Evolutionary conservation across 371 early-diverging fungal species (phyloP), one percentile per base, ranked within the genome.

Genomic region (Nematocida sp.): DNA sequence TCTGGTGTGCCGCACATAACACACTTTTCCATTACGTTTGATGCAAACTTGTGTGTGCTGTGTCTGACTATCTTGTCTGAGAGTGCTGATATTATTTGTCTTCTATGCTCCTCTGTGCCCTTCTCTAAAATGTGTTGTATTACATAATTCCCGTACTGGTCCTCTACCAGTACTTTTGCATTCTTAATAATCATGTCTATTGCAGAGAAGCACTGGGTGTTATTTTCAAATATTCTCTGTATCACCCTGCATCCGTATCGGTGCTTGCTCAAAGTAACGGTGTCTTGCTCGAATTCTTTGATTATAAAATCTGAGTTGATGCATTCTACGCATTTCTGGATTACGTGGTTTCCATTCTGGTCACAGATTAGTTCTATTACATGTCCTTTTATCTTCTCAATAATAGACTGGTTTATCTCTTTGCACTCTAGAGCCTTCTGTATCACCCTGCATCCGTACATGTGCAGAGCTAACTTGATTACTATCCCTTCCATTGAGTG

Each of bases 111-210:
- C 13, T 74, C 75, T 76, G 89, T 88, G 55, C 95, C 94, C 51
- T 88, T 88, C 78, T 95, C 94, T 54, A 99, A 85, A 35, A 99
- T 90, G 79, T 98, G 97, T 80, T 99, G 99, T 60, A 99, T 92
- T 38, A 99, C 94, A 85, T 99, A 99, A 86, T 99, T 99, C 63
- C 99, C 99, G 77, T 96, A 99, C 83, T 96, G 96, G 80, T 99
- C 95, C 82, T 94, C 93, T 11, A 96, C 92, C 35, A 99, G 85
- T 64, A 86, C 87, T 21, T 88, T 85, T 19, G 91, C 89, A 80
- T 89, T 91, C 37, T 88, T 86, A 82, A 83, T 76, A 13, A 83
- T 81, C 38, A 47, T 60, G 23, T 66, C 43, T 9, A 81, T 65
- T 29, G 81, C 77, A 15, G 41, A 53, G 13, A 52, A 13, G 55